These are phyloP conservation scores for Puccinellia tenuiflora DNA, from an alignment of 176 grass and related monocot genomes.

Conservation along the genomic window DNA sequence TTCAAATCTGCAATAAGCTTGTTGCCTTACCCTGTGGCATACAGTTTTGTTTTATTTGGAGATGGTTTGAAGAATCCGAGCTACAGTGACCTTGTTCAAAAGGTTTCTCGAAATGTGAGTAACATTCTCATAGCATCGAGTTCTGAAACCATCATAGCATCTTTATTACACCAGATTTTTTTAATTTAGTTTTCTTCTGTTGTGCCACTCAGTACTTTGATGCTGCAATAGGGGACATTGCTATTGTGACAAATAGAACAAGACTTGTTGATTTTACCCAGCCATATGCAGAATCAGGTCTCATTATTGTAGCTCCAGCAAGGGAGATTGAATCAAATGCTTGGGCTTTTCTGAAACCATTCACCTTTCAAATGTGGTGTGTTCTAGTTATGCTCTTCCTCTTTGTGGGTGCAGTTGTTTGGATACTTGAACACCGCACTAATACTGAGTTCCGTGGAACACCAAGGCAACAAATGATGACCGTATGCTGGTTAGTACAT, in stretches of 20 bases:
- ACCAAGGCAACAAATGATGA: conserved; percentile 75
- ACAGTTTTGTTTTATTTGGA: conserved; percentile 67
- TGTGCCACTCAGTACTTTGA: conserved; percentile 54
- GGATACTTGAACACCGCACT: conserved; percentile 84
- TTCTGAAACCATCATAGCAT: neutral
- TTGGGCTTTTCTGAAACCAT: conserved; percentile 88
- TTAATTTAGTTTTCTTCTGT: conserved; percentile 18
- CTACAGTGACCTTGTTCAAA: conserved; percentile 67
- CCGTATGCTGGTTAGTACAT: conserved; percentile 74
- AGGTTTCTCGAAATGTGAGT: conserved; percentile 72
- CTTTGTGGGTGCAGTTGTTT: conserved; percentile 78
- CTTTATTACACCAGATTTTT: neutral
- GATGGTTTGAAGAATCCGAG: conserved; percentile 72
- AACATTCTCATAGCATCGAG: conserved; percentile 3
- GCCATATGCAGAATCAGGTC: conserved; percentile 72
- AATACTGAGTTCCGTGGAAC: conserved; percentile 77
- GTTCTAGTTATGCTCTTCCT: conserved; percentile 56
- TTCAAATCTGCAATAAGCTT: conserved; percentile 70
- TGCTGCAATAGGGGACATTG: conserved; percentile 74
- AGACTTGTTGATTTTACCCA: conserved; percentile 87
- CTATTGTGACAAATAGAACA: conserved; percentile 74
- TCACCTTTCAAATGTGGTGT: conserved; percentile 80
- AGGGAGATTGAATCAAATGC: conserved; percentile 63
- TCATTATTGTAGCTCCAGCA: conserved; percentile 61
- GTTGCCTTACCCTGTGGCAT: conserved; percentile 69